Conservation (phyloP, 139 green algal species). For the Picochlorum sp. region DNA sequence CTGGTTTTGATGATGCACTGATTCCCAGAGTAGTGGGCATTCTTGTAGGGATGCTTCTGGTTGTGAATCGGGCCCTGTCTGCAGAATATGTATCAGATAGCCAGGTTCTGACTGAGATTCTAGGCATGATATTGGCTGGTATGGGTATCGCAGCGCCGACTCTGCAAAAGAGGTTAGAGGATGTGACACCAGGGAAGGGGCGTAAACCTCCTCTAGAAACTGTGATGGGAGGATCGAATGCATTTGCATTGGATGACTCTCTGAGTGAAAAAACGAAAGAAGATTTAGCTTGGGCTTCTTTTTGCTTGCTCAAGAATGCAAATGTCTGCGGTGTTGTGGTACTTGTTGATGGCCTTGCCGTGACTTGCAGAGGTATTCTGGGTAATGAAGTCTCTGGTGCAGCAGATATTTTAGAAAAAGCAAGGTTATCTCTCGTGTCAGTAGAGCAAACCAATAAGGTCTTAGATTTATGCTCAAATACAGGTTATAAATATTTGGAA, state of each 20-base stretch:
- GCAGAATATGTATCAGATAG: neutral
- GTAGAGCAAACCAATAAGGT: neutral
- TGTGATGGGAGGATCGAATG: conserved; percentile 33
- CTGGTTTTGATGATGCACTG: conserved; percentile 71
- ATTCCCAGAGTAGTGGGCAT: conserved; percentile 63
- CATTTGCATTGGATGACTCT: conserved; percentile 34
- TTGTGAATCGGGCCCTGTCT: conserved; percentile 54
- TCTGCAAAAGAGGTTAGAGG: conserved; percentile 55
- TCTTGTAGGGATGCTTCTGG: conserved; percentile 38
- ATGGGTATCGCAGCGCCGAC: conserved; percentile 47
- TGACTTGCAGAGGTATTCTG: conserved; percentile 25
- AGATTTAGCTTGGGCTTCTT: conserved; percentile 76
- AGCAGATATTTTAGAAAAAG: no score
- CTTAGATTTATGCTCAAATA: neutral
- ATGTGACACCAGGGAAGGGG: conserved; percentile 45
- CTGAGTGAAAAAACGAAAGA: conserved; percentile 22
- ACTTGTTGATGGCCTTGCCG: conserved; percentile 2
- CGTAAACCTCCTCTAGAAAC: conserved; percentile 21
- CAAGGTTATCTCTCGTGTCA: no score
- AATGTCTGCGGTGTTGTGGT: conserved; percentile 66
- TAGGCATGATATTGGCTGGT: conserved; percentile 47
- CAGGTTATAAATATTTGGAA: no score
- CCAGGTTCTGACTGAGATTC: conserved; percentile 39
- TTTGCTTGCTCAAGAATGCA: conserved; percentile 68
- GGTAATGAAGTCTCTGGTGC: no score